Percentiles rank a stretch among this genome's conserved stretches.
Conservation (phyloP, 495 filamentous ascomycete species). For the Aspergillus taichungensis region DNA sequence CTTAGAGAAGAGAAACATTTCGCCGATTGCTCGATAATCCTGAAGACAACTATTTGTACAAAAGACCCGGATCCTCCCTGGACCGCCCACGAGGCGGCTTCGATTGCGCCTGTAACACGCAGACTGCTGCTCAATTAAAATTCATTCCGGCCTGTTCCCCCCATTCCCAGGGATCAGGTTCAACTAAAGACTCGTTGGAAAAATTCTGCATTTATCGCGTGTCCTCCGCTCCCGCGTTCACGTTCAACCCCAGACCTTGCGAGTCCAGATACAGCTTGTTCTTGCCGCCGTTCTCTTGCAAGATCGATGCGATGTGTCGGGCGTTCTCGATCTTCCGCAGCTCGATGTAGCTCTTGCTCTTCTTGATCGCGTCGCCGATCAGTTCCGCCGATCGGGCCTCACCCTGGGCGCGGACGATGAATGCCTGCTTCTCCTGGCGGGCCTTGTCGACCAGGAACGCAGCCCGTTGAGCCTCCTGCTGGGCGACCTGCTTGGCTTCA, state of each 20-base stretch:
- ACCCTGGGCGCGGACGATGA: conserved; percentile 97
- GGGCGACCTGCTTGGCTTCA: conserved; percentile 97
- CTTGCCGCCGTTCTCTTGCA: conserved; percentile 77
- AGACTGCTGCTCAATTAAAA: not conserved
- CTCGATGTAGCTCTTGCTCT: conserved; percentile 93
- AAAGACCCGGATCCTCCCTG: conserved; percentile 14
- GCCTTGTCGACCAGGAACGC: conserved; percentile 99
- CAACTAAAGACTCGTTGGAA: not conserved
- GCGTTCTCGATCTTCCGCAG: conserved; percentile 97
- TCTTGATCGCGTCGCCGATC: conserved; percentile 98
- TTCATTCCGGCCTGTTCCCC: too few relatives aligned
- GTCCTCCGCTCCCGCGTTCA: conserved; percentile 45
- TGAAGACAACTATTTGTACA: conserved; percentile 39
- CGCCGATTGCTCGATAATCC: conserved; percentile 21
- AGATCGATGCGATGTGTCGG: conserved; percentile 67
- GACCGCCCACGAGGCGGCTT: conserved; percentile 13
- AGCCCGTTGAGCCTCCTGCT: conserved; percentile 95
- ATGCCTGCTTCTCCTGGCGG: conserved; percentile 98
- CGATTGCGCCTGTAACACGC: conserved; percentile 13
- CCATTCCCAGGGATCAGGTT: not conserved
- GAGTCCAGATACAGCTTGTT: conserved; percentile 93
- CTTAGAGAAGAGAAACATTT: conserved; percentile 36
- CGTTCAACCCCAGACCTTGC: conserved; percentile 84
- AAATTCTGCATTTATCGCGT: conserved; percentile 23
- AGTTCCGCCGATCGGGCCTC: conserved; percentile 96